Evolutionary conservation across 2,329 filamentous ascomycete genomes (phyloP).

Genomic region (Camillea tinctor): DNA sequence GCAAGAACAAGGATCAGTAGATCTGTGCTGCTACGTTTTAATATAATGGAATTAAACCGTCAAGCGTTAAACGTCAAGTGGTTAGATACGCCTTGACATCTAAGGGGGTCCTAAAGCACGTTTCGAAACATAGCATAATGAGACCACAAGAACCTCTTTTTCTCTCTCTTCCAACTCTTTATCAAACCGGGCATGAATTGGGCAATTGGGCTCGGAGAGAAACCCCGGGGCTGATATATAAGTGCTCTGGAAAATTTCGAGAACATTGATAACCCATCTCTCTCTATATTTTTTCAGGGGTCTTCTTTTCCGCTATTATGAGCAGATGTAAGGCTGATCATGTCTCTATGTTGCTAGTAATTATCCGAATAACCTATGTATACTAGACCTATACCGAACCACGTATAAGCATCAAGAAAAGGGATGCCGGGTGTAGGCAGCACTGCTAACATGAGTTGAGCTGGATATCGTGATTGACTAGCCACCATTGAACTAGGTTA

Average conservation of each 20-base stretch:
- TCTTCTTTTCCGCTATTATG: too few relatives aligned
- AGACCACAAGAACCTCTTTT: background rate
- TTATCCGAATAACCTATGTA: too few relatives aligned
- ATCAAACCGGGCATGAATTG: background rate
- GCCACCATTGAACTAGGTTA: too few relatives aligned
- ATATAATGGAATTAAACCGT: background rate
- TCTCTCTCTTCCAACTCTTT: too few relatives aligned
- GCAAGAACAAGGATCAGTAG: background rate
- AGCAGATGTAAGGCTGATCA: too few relatives aligned
- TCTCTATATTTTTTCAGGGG: too few relatives aligned
- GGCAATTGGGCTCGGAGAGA: background rate
- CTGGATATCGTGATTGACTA: too few relatives aligned
- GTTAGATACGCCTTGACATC: background rate
- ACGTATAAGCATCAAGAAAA: too few relatives aligned
- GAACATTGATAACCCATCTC: background rate
- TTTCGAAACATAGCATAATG: slow-evolving; percentile 2
- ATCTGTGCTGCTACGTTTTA: background rate
- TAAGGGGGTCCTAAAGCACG: background rate
- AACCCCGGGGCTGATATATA: background rate
- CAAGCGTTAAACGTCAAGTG: background rate
- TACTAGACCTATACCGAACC: too few relatives aligned
- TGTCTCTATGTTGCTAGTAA: too few relatives aligned
- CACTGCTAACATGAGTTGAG: too few relatives aligned
- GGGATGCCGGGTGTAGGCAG: too few relatives aligned
- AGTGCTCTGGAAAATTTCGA: background rate